Evolutionary conservation across 306 rosid genomes (phyloP), one percentile per base, ranked within the genome.

Genomic region (Medicago lupulina): DNA sequence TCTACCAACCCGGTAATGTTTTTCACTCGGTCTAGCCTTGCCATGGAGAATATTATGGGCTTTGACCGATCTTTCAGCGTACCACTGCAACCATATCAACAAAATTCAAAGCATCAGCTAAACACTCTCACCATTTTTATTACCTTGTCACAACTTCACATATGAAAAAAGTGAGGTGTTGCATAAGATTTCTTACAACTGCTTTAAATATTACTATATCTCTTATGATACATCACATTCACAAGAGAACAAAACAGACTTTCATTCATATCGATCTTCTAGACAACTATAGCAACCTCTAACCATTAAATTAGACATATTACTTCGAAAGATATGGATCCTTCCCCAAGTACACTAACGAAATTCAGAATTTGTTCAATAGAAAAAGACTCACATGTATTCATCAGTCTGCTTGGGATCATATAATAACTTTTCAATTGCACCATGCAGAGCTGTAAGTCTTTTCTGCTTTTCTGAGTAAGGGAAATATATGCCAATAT

Each of bases 41-140:
- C 92, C 97, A 95, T 95, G 71, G 98, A 88, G 83, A 92, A 95
- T 49, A 95, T 83, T 85, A 92, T 58, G 58, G 97, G 97, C 87
- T 92, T 95, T 73, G 97, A 87, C 74, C 70, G 83, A 80, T 92
- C 97, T 1, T 72, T 79, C 76, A 95, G 73, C 10, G 77, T 34
- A 60, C 98, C 98, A 41, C 98, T 92, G 86, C 74, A 80, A 69
- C 65, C 28, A 34, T 5, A 34, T 34, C 38, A 34, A 34, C 38
- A n/a, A 71, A 50, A 80, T 54, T 71, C 62, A 72, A 67, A n/a
- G 12, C 50, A 18, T 71, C 18, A 76, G 76, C 34, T 47, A 63
- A 53, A 55, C 58, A 9, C 34, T 14, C 34, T 71, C 57, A 23
- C 31, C 14, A 28, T 34, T 47, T 59, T 50, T 50, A 69, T 50